Evolutionary conservation across 345 rosid species (phyloP).

Genomic region (Eucalyptus marginata): DNA sequence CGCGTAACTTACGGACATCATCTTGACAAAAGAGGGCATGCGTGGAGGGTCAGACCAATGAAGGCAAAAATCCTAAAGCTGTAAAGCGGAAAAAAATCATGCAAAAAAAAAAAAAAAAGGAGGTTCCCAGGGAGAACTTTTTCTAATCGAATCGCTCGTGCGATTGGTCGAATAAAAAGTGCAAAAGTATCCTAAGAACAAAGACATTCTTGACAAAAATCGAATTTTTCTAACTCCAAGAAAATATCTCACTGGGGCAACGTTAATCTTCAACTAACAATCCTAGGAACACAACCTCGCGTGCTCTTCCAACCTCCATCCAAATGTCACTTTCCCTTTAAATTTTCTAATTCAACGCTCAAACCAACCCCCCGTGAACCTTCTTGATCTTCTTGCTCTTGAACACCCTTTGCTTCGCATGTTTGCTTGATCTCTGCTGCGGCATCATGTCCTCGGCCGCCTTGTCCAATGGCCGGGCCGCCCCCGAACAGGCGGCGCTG

Average conservation of each 20-base stretch:
- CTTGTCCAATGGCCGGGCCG: conserved; percentile 20
- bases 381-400: too few species aligned
- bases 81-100: not conserved
- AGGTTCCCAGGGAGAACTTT: not conserved
- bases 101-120: too few species aligned
- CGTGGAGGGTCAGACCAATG: not conserved
- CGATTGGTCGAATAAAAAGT: not conserved
- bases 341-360: not conserved
- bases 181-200: not conserved
- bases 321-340: not conserved
- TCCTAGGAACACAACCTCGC: not conserved
- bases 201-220: not conserved
- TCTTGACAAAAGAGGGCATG: not conserved
- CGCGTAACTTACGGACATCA: not conserved
- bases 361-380: not conserved
- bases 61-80: not conserved
- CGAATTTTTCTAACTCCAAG: not conserved
- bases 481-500: conserved; percentile 7
- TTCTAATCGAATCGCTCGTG: not conserved
- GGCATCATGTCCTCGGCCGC: conserved; percentile 49
- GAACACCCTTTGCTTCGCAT: not conserved
- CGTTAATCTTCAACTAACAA: not conserved
- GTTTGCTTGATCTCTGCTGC: not conserved
- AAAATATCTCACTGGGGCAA: not conserved
- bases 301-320: not conserved